phyloP scores from a whole-genome alignment of 371 early-diverging fungal species.

The Mortierella sp. region DNA sequence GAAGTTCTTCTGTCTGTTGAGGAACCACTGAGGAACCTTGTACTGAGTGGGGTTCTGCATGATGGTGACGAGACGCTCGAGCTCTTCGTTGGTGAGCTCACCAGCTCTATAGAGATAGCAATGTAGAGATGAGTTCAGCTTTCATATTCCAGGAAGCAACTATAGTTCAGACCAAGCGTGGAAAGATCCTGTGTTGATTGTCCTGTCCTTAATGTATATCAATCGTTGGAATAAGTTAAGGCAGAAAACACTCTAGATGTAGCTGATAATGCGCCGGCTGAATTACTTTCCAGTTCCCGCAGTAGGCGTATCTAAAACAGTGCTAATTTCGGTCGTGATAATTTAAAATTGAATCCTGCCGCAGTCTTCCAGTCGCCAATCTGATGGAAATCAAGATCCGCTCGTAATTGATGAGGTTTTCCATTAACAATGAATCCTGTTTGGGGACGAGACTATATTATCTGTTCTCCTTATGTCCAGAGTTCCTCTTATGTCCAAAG shows the following conservation, averaged over 20 bases:
- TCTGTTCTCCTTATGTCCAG: no score
- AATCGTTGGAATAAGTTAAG: neutral
- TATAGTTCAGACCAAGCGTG: no score
- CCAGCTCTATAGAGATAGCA: slow-evolving; percentile 81
- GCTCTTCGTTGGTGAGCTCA: slow-evolving; percentile 95
- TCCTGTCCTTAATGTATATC: neutral
- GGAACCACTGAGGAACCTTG: slow-evolving; percentile 99
- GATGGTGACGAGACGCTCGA: slow-evolving; percentile 90
- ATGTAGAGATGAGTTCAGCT: slow-evolving; percentile 13
- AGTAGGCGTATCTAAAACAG: neutral
- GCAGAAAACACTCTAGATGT: neutral
- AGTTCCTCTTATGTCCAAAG: no score
- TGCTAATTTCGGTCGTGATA: neutral
- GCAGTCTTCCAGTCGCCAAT: neutral
- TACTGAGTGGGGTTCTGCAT: slow-evolving; percentile 94
- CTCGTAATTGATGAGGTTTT: neutral
- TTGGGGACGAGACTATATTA: no score
- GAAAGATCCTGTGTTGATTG: no score
- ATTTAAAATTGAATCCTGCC: neutral
- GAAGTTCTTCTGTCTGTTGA: slow-evolving; percentile 98
- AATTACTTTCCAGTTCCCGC: neutral
- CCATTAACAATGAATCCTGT: neutral
- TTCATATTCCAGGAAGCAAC: slow-evolving; percentile 20
- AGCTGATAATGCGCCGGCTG: neutral
- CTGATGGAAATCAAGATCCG: neutral